Evolutionary conservation across 176 grass and related monocot genomes (phyloP).

Genomic region (Oryza punctata): DNA sequence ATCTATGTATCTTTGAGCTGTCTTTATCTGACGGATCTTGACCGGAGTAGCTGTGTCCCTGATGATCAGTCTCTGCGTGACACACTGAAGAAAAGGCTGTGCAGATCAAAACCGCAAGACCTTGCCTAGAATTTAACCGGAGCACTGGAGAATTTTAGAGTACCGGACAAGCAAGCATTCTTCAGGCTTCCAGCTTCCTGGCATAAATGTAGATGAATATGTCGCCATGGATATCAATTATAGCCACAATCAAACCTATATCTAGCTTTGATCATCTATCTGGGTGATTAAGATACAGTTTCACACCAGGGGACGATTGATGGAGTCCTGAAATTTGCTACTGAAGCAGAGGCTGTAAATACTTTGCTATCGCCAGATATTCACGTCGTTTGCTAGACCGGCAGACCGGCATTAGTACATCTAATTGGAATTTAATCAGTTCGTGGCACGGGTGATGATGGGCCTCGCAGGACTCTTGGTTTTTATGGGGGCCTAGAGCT

Average conservation of each 20-base stretch:
- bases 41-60: neutral
- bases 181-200: constrained; percentile 23
- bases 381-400: neutral
- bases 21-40: constrained; percentile 17
- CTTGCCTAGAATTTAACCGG: neutral
- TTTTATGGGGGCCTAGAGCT: no score
- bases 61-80: neutral
- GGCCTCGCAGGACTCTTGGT: no score
- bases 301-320: neutral
- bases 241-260: neutral
- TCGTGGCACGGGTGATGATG: no score
- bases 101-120: neutral
- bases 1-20: neutral
- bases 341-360: neutral
- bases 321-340: neutral
- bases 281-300: neutral
- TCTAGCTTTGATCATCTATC: neutral
- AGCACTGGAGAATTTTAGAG: neutral
- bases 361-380: neutral
- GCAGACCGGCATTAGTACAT: neutral
- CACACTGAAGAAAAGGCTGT: constrained; percentile 1
- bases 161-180: neutral
- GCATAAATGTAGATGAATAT: neutral
- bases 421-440: neutral
- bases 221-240: neutral